phyloP scores from a whole-genome alignment of 1,284 basidiomycete species.

The Leccinum fallax region DNA sequence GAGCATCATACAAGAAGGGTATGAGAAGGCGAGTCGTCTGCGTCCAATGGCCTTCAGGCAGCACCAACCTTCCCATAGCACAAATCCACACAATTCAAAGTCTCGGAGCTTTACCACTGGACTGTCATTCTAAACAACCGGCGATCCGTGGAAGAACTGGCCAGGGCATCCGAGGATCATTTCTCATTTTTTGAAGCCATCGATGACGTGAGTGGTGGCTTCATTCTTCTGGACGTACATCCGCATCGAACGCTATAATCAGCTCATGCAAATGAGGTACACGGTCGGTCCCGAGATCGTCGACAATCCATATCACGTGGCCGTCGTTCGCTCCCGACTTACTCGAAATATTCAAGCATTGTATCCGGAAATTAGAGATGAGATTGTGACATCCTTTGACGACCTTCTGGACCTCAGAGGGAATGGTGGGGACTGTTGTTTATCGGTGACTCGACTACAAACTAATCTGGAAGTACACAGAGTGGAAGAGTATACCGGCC shows the following conservation, averaged over 20 bases:
- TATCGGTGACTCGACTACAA: neutral
- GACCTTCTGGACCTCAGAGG: constrained; percentile 21
- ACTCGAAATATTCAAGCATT: constrained; percentile 34
- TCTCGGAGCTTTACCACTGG: constrained; percentile 43
- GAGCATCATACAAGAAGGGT: neutral
- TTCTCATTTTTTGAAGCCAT: constrained; percentile 40
- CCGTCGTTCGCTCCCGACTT: constrained; percentile 29
- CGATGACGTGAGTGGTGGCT: constrained; percentile 33
- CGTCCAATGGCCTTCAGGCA: neutral
- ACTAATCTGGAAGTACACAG: constrained; percentile 18
- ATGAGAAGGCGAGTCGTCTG: neutral
- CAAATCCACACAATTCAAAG: constrained; percentile 41
- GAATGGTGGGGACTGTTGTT: constrained; percentile 14
- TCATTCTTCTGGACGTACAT: neutral
- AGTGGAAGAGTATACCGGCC: constrained; percentile 33
- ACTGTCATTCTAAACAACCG: constrained; percentile 40
- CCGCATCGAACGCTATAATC: neutral
- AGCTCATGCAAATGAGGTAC: constrained; percentile 28
- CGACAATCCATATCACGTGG: constrained; percentile 33
- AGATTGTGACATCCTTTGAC: constrained; percentile 35
- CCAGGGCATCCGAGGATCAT: constrained; percentile 41
- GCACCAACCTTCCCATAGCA: neutral
- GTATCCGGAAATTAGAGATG: constrained; percentile 35
- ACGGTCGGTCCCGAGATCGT: constrained; percentile 30
- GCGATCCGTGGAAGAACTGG: constrained; percentile 43